These are phyloP conservation scores for Lasiosphaeriaceae sp. DNA, from an alignment of 495 filamentous ascomycete genomes.

Conservation along the genomic window DNA sequence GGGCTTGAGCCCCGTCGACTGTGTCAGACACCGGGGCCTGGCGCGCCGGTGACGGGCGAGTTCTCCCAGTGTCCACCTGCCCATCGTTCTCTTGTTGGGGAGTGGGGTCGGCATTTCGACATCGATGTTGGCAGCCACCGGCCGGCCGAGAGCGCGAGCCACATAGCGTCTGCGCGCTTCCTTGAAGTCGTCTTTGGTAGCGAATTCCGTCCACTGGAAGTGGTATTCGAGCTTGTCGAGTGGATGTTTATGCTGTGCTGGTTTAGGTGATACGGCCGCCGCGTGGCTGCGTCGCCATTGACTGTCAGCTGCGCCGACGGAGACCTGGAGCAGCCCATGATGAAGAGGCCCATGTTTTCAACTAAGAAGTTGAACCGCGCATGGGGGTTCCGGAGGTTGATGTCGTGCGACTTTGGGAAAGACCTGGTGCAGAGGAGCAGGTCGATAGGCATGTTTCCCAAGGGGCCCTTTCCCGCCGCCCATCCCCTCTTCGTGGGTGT, in stretches of 20 bases:
- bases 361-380: slow-evolving; percentile 1
- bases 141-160: not conserved
- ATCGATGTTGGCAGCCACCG: not conserved
- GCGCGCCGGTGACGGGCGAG: too few relatives aligned
- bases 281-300: slow-evolving; percentile 1
- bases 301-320: not conserved
- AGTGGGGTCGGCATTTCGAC: slow-evolving; percentile 3
- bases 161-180: not conserved
- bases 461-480: slow-evolving; percentile 1
- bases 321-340: slow-evolving; percentile 1
- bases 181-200: not conserved
- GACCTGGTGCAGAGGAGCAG: not conserved
- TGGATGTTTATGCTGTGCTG: slow-evolving; percentile 1
- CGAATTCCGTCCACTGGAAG: slow-evolving; percentile 3
- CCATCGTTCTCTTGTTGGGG: slow-evolving; percentile 1
- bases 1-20: too few relatives aligned
- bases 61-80: slow-evolving; percentile 2
- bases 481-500: slow-evolving; percentile 2
- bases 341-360: not conserved
- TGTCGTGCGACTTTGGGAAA: slow-evolving; percentile 1
- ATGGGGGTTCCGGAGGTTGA: not conserved
- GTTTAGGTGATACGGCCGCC: not conserved
- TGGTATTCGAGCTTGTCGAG: slow-evolving; percentile 1
- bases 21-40: too few relatives aligned
- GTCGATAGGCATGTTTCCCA: not conserved